Evolutionary conservation across 108 stramenopile species (phyloP), one percentile per base, ranked within the genome.

Genomic region (Discostella pseudostelligera): DNA sequence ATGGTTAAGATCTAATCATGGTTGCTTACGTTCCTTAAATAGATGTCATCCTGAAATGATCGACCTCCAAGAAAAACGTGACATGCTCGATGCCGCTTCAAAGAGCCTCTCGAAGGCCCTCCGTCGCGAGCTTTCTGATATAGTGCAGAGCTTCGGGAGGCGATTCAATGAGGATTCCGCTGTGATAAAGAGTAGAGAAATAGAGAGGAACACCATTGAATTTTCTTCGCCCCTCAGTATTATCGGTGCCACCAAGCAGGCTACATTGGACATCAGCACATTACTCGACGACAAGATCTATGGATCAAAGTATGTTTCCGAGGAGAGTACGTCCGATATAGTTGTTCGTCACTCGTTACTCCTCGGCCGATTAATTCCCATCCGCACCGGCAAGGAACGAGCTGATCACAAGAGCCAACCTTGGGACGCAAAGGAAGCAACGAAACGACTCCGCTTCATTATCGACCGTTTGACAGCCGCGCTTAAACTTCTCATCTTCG

Each of bases 341-440:
- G 54, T 70, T 21, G 22, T 40, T 53, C 40, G 53, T 13, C 69
- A 70, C 49, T 22, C 51, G 4, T 4, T 8, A 10, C 24, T 70
- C 7, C 54, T 70, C n/a, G 53, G 42, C 1, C 59, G 69, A 20
- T 54, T 70, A 14, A 17, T 70, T 32, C 32, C 39, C 19, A 62
- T 62, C 49, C 69, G 60, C 19, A 37, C 60, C 8, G 53, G 45
- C 20, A 48, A 39, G 0, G 56, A 67, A 22, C 35, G 13, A 29
- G 66, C 55, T 39, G 20, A 54, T 21, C 19, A 70, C 0, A 39
- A 13, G 8, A 56, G 47, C 24, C 4, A 21, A 13, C 47, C 46
- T 2, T 74, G 73, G 73, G 35, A 74, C 53, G 58, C 59, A 54
- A 74, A 68, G 37, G 49, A 68, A 51, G 73, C 67, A 42, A 67